These are phyloP conservation scores for Penicillium olsonii DNA, from an alignment of 2,329 filamentous ascomycete genomes.

Conservation along the genomic window DNA sequence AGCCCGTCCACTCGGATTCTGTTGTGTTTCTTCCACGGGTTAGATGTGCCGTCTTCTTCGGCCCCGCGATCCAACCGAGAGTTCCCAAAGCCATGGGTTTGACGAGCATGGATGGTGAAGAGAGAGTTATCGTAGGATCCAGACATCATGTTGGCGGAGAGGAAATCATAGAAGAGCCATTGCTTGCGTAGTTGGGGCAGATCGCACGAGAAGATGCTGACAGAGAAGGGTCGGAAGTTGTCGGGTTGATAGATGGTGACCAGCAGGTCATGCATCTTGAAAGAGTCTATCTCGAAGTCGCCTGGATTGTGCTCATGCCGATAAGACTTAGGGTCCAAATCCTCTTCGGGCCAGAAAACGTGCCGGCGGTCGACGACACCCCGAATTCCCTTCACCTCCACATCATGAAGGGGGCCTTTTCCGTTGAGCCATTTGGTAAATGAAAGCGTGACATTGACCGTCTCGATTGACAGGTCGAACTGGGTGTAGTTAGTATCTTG, in stretches of 20 bases:
- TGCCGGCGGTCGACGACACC: slow-evolving; percentile 89
- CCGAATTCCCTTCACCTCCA: slow-evolving; percentile 89
- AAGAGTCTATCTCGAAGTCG: slow-evolving; percentile 95
- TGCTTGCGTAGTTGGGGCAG: slow-evolving; percentile 90
- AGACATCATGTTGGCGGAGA: slow-evolving; percentile 94
- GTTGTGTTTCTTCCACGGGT: slow-evolving; percentile 93
- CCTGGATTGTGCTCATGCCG: slow-evolving; percentile 84
- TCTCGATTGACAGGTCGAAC: slow-evolving; percentile 92
- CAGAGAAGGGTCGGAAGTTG: slow-evolving; percentile 88
- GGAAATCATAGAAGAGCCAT: slow-evolving; percentile 96
- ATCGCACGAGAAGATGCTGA: slow-evolving; percentile 95
- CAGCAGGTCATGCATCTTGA: slow-evolving; percentile 91
- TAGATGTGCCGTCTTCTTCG: slow-evolving; percentile 64
- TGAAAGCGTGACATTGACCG: slow-evolving; percentile 92
- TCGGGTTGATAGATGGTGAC: slow-evolving; percentile 89
- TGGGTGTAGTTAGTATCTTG: slow-evolving; percentile 98
- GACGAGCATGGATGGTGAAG: slow-evolving; percentile 94
- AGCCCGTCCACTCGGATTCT: slow-evolving; percentile 88
- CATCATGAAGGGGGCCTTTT: slow-evolving; percentile 85
- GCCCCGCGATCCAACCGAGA: slow-evolving; percentile 58
- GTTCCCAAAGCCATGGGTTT: slow-evolving; percentile 77
- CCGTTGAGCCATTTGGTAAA: slow-evolving; percentile 99
- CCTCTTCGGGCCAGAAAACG: slow-evolving; percentile 69
- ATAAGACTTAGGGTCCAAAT: slow-evolving; percentile 80
- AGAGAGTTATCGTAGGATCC: slow-evolving; percentile 93